A percentile compares a stretch with the other conserved stretches of the same genome.
Conservation (phyloP, 106 monocot species). For the Phalaenopsis equestris region DNA sequence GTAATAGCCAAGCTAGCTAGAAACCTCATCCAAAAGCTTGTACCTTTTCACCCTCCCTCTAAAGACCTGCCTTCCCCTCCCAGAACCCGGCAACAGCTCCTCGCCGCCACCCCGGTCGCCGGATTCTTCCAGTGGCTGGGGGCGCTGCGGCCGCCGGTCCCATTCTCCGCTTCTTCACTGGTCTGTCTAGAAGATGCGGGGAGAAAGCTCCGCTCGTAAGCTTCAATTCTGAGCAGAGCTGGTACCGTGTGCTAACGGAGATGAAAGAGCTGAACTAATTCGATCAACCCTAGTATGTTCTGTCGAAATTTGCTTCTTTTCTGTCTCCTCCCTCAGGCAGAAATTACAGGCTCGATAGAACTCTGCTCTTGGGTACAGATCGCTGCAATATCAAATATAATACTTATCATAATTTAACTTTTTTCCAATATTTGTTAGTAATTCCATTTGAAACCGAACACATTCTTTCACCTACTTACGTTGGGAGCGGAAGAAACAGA, state of each 20-base stretch:
- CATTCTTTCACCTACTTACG: constrained; percentile 28
- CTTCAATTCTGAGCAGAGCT: background rate
- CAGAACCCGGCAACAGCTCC: constrained; percentile 10
- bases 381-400: constrained; percentile 9
- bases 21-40: constrained; percentile 76
- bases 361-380: constrained; percentile 13
- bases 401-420: no score
- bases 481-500: constrained; percentile 31
- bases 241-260: background rate
- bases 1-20: constrained; percentile 25
- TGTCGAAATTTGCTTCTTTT: background rate
- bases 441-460: no score
- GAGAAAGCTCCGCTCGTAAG: constrained; percentile 2
- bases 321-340: constrained; percentile 13
- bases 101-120: constrained; percentile 7
- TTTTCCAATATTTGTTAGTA: no score
- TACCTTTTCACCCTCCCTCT: constrained; percentile 63
- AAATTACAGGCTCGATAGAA: constrained; percentile 8
- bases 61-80: constrained; percentile 24
- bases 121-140: background rate
- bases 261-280: background rate
- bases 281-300: background rate
- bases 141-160: background rate
- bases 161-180: constrained; percentile 13
- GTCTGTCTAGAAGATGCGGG: constrained; percentile 3